phyloP scores from a whole-genome alignment of 306 rosid genomes.

The Glycine tomentella region DNA sequence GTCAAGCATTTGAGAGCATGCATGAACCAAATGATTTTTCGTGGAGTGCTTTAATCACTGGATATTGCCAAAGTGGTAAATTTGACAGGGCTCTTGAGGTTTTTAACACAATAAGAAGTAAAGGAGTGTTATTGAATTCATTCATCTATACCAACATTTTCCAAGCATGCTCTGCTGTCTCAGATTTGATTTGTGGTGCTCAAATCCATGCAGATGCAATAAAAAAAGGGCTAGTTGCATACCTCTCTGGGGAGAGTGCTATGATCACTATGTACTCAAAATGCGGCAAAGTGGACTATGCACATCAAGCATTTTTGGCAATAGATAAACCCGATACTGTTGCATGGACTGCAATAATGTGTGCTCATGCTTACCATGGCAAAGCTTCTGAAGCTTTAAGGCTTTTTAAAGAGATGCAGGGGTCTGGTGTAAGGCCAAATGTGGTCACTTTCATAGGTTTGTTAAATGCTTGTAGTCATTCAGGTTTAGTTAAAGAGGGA shows the following conservation, averaged over 20 bases:
- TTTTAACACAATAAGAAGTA: constrained; percentile 57
- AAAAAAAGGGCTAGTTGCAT: constrained; percentile 57
- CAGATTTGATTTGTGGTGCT: constrained; percentile 57
- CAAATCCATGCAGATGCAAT: constrained; percentile 72
- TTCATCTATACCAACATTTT: constrained; percentile 63
- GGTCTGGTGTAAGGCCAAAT: constrained; percentile 60
- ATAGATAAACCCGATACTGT: constrained; percentile 63
- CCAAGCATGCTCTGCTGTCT: constrained; percentile 67
- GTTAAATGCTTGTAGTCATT: constrained; percentile 68
- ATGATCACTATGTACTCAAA: constrained; percentile 74
- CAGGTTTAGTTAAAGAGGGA: constrained; percentile 62
- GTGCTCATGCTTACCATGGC: constrained; percentile 68
- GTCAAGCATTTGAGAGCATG: constrained; percentile 58
- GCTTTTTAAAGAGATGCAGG: constrained; percentile 57
- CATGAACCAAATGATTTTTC: constrained; percentile 66
- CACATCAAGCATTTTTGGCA: constrained; percentile 57
- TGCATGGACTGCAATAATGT: constrained; percentile 72
- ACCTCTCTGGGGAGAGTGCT: constrained; percentile 65
- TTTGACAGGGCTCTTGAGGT: constrained; percentile 56
- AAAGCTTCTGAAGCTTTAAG: constrained; percentile 59
- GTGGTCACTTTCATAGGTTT: constrained; percentile 65
- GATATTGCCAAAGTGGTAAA: constrained; percentile 66
- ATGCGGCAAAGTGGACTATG: constrained; percentile 67
- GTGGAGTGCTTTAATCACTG: constrained; percentile 66
- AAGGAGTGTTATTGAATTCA: constrained; percentile 60